These are phyloP conservation scores for Hibiscus mutabilis DNA, from an alignment of 345 rosid species.

Conservation along the genomic window DNA sequence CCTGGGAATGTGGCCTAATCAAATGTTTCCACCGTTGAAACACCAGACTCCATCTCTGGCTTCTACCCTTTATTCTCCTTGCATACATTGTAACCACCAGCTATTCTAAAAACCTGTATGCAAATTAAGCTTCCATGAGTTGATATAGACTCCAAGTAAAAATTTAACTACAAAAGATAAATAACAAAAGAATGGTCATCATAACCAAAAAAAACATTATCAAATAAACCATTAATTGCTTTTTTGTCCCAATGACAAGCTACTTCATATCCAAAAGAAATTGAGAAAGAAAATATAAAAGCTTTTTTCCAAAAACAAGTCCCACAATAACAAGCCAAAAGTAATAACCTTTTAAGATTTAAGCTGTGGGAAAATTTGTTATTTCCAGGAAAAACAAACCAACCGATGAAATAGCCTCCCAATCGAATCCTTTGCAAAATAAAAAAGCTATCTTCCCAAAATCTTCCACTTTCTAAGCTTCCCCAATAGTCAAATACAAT, in stretches of 20 bases:
- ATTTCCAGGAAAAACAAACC: background rate
- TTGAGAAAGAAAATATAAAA: background rate
- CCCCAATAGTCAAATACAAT: background rate
- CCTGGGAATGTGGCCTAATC: slow-evolving; percentile 30
- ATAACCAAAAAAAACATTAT: background rate
- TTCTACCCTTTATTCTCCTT: slow-evolving; percentile 47
- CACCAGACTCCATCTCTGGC: slow-evolving; percentile 53
- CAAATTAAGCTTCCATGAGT: background rate
- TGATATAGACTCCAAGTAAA: background rate
- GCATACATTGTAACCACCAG: slow-evolving; percentile 50
- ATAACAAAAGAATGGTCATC: background rate
- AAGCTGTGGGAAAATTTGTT: background rate
- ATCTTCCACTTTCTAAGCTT: background rate
- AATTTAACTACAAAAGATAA: background rate
- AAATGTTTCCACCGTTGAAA: slow-evolving; percentile 41
- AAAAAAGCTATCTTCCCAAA: background rate
- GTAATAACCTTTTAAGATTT: background rate
- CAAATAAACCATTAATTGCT: background rate
- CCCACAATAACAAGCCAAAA: background rate
- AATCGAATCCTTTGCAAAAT: background rate
- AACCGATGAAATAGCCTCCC: background rate
- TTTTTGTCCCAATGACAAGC: background rate
- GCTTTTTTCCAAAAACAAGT: background rate
- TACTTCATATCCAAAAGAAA: background rate
- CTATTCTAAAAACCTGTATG: background rate